phyloP scores from a whole-genome alignment of 2,329 filamentous ascomycete genomes.

The Beauveria scarabaeidicola region DNA sequence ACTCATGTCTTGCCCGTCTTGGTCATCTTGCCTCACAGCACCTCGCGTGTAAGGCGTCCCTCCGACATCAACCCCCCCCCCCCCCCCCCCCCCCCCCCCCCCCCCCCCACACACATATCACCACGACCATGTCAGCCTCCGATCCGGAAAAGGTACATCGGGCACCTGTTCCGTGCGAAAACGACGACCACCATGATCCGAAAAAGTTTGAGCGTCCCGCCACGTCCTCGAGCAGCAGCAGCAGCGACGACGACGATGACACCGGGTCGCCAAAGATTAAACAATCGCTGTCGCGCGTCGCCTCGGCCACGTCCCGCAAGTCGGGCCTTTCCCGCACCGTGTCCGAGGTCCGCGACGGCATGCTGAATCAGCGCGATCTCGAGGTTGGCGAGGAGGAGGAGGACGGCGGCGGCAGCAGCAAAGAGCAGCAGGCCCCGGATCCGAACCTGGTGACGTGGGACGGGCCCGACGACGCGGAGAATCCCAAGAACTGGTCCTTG shows the following conservation, averaged over 20 bases:
- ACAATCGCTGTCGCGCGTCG: background rate
- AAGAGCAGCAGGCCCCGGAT: slow-evolving; percentile 18
- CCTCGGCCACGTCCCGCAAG: background rate
- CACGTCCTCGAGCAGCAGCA: background rate
- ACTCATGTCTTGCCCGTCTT: background rate
- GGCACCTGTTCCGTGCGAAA: background rate
- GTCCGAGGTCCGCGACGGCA: slow-evolving; percentile 32
- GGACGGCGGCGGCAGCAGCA: slow-evolving; percentile 15
- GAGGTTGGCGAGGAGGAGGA: slow-evolving; percentile 22
- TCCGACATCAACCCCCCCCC: background rate
- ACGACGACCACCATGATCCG: background rate
- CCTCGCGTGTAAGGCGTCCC: background rate
- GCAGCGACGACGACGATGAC: background rate
- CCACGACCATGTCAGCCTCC: background rate
- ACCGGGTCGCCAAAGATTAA: background rate
- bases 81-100: background rate
- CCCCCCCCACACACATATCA: background rate
- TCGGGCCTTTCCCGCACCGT: slow-evolving; percentile 24
- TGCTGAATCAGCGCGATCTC: slow-evolving; percentile 28
- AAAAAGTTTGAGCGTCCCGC: slow-evolving; percentile 3
- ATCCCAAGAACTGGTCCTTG: slow-evolving; percentile 48
- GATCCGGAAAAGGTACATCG: background rate
- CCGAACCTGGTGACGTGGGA: slow-evolving; percentile 41
- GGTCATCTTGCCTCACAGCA: background rate
- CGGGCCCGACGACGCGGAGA: slow-evolving; percentile 41